Percentiles rank a stretch among this genome's conserved stretches.
Conservation (phyloP, 352 stramenopile genomes). For the Globisporangium sylvaticum region DNA sequence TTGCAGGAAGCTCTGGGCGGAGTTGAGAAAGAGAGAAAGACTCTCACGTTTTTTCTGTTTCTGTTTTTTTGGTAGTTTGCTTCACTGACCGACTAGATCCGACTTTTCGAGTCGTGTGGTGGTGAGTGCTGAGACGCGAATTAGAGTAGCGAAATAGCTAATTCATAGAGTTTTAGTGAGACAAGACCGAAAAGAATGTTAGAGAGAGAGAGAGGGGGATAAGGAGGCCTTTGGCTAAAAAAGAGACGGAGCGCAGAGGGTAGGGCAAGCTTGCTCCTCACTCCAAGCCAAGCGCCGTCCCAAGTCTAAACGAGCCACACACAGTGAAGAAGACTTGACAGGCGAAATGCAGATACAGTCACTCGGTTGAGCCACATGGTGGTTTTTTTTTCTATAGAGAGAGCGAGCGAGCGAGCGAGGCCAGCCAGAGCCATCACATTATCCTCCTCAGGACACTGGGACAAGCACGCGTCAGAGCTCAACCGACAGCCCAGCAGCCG, state of each 20-base stretch:
- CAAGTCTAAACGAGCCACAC: neutral
- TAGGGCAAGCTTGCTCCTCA: no score
- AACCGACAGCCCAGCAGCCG: no score
- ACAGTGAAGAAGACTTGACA: neutral
- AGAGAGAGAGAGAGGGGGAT: neutral
- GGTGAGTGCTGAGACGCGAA: neutral
- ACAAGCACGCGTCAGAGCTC: neutral
- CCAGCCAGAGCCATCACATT: neutral
- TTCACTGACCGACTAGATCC: neutral
- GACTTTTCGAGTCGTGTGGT: neutral
- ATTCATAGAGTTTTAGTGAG: neutral
- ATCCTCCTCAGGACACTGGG: neutral
- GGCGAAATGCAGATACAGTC: neutral
- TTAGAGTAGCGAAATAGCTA: neutral
- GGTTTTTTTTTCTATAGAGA: neutral
- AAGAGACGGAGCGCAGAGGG: neutral
- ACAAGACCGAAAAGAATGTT: neutral
- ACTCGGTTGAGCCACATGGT: neutral
- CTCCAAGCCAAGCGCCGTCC: no score
- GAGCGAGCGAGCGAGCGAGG: no score
- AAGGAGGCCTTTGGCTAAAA: neutral
- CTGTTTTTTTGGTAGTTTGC: neutral
- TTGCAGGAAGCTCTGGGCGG: neutral
- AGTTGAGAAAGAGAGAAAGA: neutral
- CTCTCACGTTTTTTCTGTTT: neutral